A percentile compares a stretch with the other conserved stretches of the same genome.
Evolutionary conservation across 192 early-diverging fungal genomes (phyloP).

Genomic region (Thamnidium elegans): DNA sequence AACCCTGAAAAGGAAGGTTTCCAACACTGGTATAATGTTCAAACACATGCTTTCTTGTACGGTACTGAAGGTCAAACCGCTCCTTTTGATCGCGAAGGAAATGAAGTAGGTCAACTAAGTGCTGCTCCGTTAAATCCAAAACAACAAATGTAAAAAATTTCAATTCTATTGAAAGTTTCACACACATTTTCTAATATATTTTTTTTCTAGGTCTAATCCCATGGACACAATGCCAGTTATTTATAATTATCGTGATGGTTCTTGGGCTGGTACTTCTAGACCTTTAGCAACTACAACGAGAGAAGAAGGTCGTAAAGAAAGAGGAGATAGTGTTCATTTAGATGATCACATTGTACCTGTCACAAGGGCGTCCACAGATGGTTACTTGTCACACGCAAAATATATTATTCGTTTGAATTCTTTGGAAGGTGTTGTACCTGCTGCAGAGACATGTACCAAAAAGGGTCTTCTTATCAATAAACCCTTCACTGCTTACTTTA

Average conservation of each 20-base stretch:
- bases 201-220: conserved; percentile 20
- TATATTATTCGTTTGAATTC: conserved; percentile 22
- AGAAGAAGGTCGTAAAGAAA: conserved; percentile 19
- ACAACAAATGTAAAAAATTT: conserved; percentile 23
- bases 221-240: conserved; percentile 8
- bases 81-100: conserved; percentile 24
- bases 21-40: conserved; percentile 31
- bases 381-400: conserved; percentile 24
- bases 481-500: conserved; percentile 23
- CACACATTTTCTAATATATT: background rate
- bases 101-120: conserved; percentile 16
- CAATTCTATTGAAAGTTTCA: background rate
- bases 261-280: conserved; percentile 15
- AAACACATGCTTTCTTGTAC: conserved; percentile 27
- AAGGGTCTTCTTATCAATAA: conserved; percentile 21
- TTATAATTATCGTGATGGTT: conserved; percentile 24
- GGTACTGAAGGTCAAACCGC: conserved; percentile 11
- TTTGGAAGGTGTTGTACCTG: conserved; percentile 16
- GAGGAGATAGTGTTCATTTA: conserved; percentile 20
- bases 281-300: conserved; percentile 20
- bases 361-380: conserved; percentile 11
- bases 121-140: conserved; percentile 19
- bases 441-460: background rate
- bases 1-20: conserved; percentile 26
- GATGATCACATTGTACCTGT: conserved; percentile 24